phyloP scores from a whole-genome alignment of 148 eudicot species.

The Amaranthus palmeri region DNA sequence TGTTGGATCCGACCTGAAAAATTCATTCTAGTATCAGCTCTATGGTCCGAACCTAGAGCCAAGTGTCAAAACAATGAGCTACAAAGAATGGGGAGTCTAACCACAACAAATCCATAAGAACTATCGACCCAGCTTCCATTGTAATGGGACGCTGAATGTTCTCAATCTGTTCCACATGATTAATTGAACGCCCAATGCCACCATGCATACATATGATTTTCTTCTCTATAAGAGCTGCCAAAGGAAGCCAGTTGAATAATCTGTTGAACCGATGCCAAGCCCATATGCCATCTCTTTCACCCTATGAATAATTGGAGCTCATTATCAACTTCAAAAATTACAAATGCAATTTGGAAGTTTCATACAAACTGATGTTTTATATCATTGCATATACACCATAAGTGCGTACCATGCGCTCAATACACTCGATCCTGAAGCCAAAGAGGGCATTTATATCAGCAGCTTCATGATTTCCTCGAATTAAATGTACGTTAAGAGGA shows the following conservation, averaged over 20 bases:
- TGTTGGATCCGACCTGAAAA: conserved; percentile 96
- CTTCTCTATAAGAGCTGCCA: conserved; percentile 96
- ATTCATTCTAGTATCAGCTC: conserved; percentile 7
- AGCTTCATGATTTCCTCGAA: conserved; percentile 99
- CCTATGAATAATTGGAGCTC: conserved; percentile 40
- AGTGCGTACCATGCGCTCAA: conserved; percentile 84
- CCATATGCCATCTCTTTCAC: conserved; percentile 99
- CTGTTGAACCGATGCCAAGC: conserved; percentile 96
- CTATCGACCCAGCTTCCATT: conserved; percentile 98
- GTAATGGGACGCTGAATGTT: conserved; percentile 92
- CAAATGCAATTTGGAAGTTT: background rate
- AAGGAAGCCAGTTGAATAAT: conserved; percentile 98
- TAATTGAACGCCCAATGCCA: conserved; percentile 96
- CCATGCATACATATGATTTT: conserved; percentile 99
- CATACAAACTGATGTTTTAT: background rate
- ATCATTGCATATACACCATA: conserved; percentile 5
- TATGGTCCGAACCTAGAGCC: background rate
- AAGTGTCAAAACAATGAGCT: conserved; percentile 1
- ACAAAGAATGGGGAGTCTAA: conserved; percentile 27
- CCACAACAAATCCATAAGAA: conserved; percentile 98
- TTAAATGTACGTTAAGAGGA: conserved; percentile 79
- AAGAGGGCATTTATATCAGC: conserved; percentile 98
- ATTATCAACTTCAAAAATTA: background rate
- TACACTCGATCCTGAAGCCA: conserved; percentile 98
- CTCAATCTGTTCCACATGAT: conserved; percentile 93